Evolutionary conservation across 2,329 filamentous ascomycete species (phyloP), one percentile per base, ranked within the genome.

Genomic region (Biscogniauxia mediterranea): DNA sequence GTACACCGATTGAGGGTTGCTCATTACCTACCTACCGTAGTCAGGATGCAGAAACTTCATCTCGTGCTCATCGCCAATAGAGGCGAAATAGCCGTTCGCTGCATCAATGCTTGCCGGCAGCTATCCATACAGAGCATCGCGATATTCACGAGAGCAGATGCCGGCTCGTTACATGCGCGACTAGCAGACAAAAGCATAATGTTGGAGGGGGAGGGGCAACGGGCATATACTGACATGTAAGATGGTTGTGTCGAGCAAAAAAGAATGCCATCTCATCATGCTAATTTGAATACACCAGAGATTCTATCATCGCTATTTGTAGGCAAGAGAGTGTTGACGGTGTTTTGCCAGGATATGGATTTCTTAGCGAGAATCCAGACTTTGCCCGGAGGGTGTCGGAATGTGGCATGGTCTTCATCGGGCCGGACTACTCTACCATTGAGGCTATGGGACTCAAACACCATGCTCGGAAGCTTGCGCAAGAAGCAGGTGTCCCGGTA

Each of bases 341-440:
- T 5, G 81, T 89, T 13, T 84, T 88, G 52, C 85, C 86, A 0
- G 86, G 86, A 2, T 89, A 89, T 74, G 87, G 87, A 0, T 89
- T 88, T 64, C 73, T 89, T 3, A 83, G 81, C 5, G 86, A 89
- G 57, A 88, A 88, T 68, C 80, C 81, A 3, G 79, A 82, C 11
- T 90, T 90, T 66, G 85, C 86, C 1, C 71, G 77, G 15, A 58
- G 50, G 71, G 78, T 20, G 81, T 52, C 75, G 3, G 74, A 79
- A 17, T 82, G 82, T 0, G 86, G 85, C 0, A 76, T 89, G 60
- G 75, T 75, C 0, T 89, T 85, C 70, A 80, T 84, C 1, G 87
- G 87, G 0, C 87, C 87, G 0, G 78, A 77, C 2, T 76, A 83
- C 0, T 73, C 78, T 23, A 73, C 73, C n/a, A 87, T 88, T 55